Evolutionary conservation across 1,139 yeast genomes (phyloP).

Genomic region (Candida smagusa): DNA sequence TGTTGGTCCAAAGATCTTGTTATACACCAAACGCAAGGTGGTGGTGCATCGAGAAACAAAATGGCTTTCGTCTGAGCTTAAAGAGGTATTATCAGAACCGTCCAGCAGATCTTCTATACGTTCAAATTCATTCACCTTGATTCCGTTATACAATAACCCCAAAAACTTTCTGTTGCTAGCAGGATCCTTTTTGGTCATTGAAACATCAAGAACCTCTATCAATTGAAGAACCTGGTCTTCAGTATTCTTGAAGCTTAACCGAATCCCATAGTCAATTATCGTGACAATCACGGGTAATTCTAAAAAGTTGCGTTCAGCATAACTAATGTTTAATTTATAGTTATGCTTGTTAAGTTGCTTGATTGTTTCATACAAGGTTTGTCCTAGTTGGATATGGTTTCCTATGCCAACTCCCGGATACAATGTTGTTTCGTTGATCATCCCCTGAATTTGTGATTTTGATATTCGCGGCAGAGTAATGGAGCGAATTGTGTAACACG

Average conservation of each 20-base stretch:
- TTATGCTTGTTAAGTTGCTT: slow-evolving; percentile 22
- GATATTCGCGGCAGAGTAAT: background rate
- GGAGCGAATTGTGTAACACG: background rate
- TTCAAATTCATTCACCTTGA: slow-evolving; percentile 24
- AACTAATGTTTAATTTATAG: slow-evolving; percentile 16
- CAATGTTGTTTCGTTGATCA: slow-evolving; percentile 23
- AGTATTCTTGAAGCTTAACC: slow-evolving; percentile 41
- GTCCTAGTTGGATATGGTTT: slow-evolving; percentile 25
- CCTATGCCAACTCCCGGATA: slow-evolving; percentile 38
- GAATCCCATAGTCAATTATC: slow-evolving; percentile 28
- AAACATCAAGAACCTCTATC: slow-evolving; percentile 42
- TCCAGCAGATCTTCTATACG: slow-evolving; percentile 6
- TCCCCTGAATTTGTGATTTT: slow-evolving; percentile 4
- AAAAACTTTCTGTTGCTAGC: slow-evolving; percentile 11
- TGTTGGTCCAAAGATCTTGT: slow-evolving; percentile 61
- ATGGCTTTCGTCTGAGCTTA: slow-evolving; percentile 7
- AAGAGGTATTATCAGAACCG: slow-evolving; percentile 4
- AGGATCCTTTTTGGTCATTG: slow-evolving; percentile 1
- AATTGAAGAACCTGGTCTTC: slow-evolving; percentile 39
- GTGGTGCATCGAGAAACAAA: slow-evolving; percentile 12
- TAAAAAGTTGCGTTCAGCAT: slow-evolving; percentile 16
- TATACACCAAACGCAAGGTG: slow-evolving; percentile 46
- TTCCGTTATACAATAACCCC: slow-evolving; percentile 31
- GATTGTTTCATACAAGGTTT: slow-evolving; percentile 24
- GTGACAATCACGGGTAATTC: slow-evolving; percentile 32